phyloP scores from a whole-genome alignment of 345 rosid genomes.

The Erodium maritimum region DNA sequence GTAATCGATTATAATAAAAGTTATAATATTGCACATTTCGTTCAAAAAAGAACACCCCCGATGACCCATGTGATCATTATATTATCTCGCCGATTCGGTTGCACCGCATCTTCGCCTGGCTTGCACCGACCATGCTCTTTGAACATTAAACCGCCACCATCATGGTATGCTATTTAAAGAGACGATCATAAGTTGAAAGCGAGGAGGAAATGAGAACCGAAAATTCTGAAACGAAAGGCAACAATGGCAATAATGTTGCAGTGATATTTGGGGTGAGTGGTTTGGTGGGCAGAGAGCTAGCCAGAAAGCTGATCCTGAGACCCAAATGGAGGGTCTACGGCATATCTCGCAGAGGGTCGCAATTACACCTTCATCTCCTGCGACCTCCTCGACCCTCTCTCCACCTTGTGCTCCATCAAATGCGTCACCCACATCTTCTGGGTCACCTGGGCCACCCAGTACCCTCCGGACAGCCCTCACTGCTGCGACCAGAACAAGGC shows the following conservation, averaged over 20 bases:
- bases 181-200: too few species aligned
- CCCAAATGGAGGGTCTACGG: slow-evolving; percentile 74
- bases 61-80: too few species aligned
- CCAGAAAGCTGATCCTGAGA: slow-evolving; percentile 34
- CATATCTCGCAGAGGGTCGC: slow-evolving; percentile 39
- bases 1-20: too few species aligned
- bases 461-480: slow-evolving; percentile 39
- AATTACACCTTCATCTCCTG: slow-evolving; percentile 62
- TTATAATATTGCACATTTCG: too few species aligned
- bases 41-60: too few species aligned
- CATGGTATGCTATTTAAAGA: too few species aligned
- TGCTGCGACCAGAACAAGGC: slow-evolving; percentile 58
- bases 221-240: neutral
- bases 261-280: slow-evolving; percentile 78
- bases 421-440: slow-evolving; percentile 71
- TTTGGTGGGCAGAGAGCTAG: slow-evolving; percentile 72
- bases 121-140: too few species aligned
- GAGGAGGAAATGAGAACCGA: slow-evolving; percentile 3
- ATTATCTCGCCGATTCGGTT: too few species aligned
- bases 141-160: too few species aligned
- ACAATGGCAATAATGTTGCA: slow-evolving; percentile 31
- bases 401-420: slow-evolving; percentile 29
- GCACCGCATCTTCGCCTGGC: too few species aligned
- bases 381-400: slow-evolving; percentile 43
- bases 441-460: slow-evolving; percentile 72